Evolutionary conservation across 23 red algal species (phyloP).

Genomic region (Gracilaria domingensis): DNA sequence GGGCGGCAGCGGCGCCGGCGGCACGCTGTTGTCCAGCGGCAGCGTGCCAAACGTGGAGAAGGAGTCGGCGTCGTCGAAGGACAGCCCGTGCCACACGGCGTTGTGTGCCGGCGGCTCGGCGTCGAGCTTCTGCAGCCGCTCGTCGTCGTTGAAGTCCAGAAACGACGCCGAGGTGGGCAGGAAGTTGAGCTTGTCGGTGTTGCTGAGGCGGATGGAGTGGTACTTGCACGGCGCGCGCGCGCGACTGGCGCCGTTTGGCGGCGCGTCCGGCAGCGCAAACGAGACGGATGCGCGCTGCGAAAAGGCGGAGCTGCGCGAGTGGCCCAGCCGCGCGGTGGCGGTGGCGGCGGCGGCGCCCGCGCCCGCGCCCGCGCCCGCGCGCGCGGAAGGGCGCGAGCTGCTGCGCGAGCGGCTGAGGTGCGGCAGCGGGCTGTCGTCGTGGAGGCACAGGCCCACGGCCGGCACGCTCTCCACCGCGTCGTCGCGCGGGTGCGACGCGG

Average conservation of each 20-base stretch:
- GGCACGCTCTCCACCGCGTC: slow-evolving; percentile 22
- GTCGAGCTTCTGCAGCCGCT: slow-evolving; percentile 17
- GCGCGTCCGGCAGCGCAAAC: not conserved
- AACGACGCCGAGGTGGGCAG: slow-evolving; percentile 49
- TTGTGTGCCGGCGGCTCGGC: not conserved
- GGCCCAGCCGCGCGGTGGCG: too few relatives aligned
- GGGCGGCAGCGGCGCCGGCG: slow-evolving; percentile 12
- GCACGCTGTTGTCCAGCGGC: slow-evolving; percentile 1
- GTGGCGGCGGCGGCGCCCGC: too few relatives aligned
- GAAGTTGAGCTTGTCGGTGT: slow-evolving; percentile 28
- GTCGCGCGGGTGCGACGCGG: slow-evolving; percentile 9
- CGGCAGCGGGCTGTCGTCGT: not conserved
- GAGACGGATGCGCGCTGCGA: not conserved
- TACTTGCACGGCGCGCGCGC: not conserved
- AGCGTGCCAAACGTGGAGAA: slow-evolving; percentile 58
- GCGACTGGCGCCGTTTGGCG: not conserved
- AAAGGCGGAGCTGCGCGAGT: not conserved
- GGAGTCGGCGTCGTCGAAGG: slow-evolving; percentile 61
- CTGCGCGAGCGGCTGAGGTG: slow-evolving; percentile 2
- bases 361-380: too few relatives aligned
- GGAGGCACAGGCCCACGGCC: not conserved
- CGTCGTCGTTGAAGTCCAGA: slow-evolving; percentile 64
- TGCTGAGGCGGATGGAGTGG: not conserved
- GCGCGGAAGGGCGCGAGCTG: not conserved
- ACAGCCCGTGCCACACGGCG: slow-evolving; percentile 28